Conservation (phyloP, 2,329 filamentous ascomycete genomes). For the Scolecobasidium constrictum region DNA sequence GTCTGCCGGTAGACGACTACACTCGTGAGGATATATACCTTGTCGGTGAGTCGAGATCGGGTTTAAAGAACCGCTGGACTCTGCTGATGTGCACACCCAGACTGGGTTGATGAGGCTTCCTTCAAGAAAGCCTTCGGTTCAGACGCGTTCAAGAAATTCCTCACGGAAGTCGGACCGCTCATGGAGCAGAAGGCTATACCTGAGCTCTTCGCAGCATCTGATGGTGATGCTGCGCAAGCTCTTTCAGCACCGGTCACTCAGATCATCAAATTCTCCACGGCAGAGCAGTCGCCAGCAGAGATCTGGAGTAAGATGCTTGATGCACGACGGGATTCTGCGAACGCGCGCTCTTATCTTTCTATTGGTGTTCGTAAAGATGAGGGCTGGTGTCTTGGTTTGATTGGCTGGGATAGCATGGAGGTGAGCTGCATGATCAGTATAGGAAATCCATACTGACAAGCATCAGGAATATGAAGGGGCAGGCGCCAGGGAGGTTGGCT, state of each 20-base stretch:
- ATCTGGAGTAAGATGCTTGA: too few relatives aligned
- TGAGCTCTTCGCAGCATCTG: neutral
- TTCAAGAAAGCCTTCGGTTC: too few relatives aligned
- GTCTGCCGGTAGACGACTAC: too few relatives aligned
- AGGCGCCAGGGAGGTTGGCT: too few relatives aligned
- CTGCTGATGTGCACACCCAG: too few relatives aligned
- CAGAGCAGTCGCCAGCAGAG: too few relatives aligned
- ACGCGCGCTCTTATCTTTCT: neutral
- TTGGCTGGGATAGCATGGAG: neutral
- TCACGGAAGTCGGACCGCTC: neutral
- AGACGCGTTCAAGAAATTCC: neutral
- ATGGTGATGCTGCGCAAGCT: neutral
- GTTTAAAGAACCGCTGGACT: too few relatives aligned
- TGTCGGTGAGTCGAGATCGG: too few relatives aligned
- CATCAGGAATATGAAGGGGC: neutral
- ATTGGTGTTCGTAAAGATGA: neutral
- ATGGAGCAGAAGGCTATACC: neutral
- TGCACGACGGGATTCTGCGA: neutral
- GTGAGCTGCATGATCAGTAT: too few relatives aligned
- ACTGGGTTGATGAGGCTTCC: too few relatives aligned
- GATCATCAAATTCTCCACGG: neutral
- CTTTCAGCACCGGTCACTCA: neutral
- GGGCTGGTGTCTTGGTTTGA: neutral
- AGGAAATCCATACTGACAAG: too few relatives aligned
- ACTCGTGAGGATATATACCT: too few relatives aligned